A percentile compares a stretch with the other conserved stretches of the same genome.
phyloP scores from a whole-genome alignment of 2,329 filamentous ascomycete species.

The Fusarium sp. region DNA sequence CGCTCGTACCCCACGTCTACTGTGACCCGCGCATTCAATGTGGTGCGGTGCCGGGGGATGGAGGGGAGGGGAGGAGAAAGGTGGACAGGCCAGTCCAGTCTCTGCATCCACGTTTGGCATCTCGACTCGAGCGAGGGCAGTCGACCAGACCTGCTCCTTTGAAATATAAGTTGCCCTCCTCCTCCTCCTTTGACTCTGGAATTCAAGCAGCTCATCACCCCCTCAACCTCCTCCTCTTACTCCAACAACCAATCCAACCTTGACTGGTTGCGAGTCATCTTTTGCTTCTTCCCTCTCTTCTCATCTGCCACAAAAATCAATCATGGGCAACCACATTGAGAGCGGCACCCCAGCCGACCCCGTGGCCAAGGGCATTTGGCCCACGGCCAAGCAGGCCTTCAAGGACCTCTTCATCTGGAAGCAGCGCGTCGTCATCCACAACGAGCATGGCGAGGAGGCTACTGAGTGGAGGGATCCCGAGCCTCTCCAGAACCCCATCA shows the following conservation, averaged over 20 bases:
- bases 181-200: not conserved
- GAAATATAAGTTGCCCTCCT: constrained; percentile 24
- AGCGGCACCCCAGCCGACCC: constrained; percentile 70
- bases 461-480: constrained; percentile 77
- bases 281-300: not conserved
- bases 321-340: constrained; percentile 10
- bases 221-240: not conserved
- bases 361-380: constrained; percentile 72
- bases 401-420: constrained; percentile 79
- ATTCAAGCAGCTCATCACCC: not conserved
- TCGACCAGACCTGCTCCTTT: not conserved
- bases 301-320: constrained; percentile 6
- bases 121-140: not conserved
- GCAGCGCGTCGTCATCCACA: constrained; percentile 76
- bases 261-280: not conserved
- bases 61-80: not conserved
- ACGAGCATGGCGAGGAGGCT: constrained; percentile 72
- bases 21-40: constrained; percentile 17
- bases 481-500: constrained; percentile 77
- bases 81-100: not conserved
- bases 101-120: not conserved
- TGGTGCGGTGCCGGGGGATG: constrained; percentile 14
- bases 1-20: constrained; percentile 31
- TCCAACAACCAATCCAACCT: not conserved
- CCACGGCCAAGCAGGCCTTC: constrained; percentile 74